Base-by-base conservation (phyloP, 768 basidiomycete species). In the Tricholoma hemisulphureum region DNA sequence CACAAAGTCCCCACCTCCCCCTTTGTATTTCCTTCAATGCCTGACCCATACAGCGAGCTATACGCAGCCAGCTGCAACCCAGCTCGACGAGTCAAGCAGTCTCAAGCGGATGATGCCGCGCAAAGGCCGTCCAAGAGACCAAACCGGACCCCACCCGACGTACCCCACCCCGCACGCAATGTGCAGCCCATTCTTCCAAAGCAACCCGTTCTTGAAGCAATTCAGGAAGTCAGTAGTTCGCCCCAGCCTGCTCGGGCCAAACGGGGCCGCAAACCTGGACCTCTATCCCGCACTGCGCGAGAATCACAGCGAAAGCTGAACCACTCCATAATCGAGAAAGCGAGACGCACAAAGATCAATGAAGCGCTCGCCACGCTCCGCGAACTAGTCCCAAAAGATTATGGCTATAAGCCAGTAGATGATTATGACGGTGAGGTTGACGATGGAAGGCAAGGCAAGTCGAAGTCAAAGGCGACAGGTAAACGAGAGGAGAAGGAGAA, bases 341-440 rank as follows among this genome's bases (percentile, higher is more conserved):
- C 95, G 0, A 77, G 95, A 28, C 80, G 95, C 58, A 96, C 95
- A 10, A 97, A 97, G 81, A 98, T 98, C 62, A 98, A 98, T 68
- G 88, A 93, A 52, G 93, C 95, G 0, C 80, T 98, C 5, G 80
- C 87, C 2, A 84, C 87, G 2, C 74, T 98, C 45, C 84, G 87
- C 60, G 78, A 80, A 61, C 85, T 97, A 64, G 92, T 96, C 1
- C 93, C 93, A 0, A 66, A 76, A 7, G 79, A 82, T 53, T 81
- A 80, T 61, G 78, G 76, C 1, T 69, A 71, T 20, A 43, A 56
- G 6, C 43, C 57, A 24, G 62, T 60, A 2, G 64, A 64, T 1
- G 74, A 72, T 14, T 66, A 68, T 13, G 76, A 74, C 11, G 78
- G 77, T 8, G 75, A 71, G 8, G 75, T 74, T 10, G 75, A 71